Evolutionary conservation across 2,329 filamentous ascomycete species (phyloP).

Genomic region (Rhynchosporium secalis): DNA sequence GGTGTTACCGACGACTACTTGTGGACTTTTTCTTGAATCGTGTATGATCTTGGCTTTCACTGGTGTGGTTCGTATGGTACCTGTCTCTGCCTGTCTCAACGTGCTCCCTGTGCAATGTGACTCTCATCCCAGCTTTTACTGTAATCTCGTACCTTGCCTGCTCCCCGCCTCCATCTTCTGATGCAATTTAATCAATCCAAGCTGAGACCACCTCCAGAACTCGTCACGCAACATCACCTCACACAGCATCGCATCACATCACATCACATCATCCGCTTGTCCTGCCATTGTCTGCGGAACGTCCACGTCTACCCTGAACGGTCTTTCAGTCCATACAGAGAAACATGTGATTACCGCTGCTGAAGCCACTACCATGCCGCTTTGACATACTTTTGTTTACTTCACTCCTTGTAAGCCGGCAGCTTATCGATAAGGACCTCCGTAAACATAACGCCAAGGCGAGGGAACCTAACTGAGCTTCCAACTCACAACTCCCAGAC

Average conservation of each 20-base stretch:
- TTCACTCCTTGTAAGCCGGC: not conserved
- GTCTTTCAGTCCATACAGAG: not conserved
- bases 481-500: slow-evolving; percentile 13
- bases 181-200: slow-evolving; percentile 1
- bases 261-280: too few species aligned
- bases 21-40: slow-evolving; percentile 3
- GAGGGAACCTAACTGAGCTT: slow-evolving; percentile 3
- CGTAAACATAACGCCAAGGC: slow-evolving; percentile 11
- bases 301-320: not conserved
- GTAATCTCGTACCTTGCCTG: not conserved
- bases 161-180: slow-evolving; percentile 5
- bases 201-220: slow-evolving; percentile 1
- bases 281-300: too few species aligned
- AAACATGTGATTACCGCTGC: slow-evolving; percentile 8
- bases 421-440: slow-evolving; percentile 19
- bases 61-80: too few species aligned
- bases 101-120: slow-evolving; percentile 9
- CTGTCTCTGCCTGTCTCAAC: not conserved
- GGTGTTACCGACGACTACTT: not conserved
- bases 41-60: not conserved
- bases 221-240: not conserved
- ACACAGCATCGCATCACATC: too few species aligned
- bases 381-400: not conserved
- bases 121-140: not conserved
- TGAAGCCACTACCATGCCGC: not conserved